Evolutionary conservation across 2,329 filamentous ascomycete genomes (phyloP), one percentile per base, ranked within the genome.

Genomic region (Aureobasidium sp.): DNA sequence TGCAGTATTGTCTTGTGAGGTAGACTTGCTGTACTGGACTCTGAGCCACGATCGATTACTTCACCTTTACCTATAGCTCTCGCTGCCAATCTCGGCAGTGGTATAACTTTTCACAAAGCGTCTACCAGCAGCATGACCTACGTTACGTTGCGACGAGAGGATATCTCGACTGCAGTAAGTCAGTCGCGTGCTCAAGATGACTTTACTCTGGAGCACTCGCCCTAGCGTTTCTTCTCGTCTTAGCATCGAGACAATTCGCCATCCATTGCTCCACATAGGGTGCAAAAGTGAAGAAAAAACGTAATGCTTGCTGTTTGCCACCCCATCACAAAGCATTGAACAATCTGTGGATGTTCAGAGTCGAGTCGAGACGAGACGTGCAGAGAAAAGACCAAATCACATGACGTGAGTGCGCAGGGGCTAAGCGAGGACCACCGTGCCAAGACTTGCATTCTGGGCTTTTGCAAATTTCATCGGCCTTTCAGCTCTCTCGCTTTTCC

Each of bases 401-500:
- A 45, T 57, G 53, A 57, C 53, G 4, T 27, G 9, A 2, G 52
- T 44, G 37, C 39, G 40, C 42, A 42, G 29, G 17, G n/a, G 9
- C 54, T 47, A 58, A 58, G 54, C 54, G 54, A 58, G 42, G 27
- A 39, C 42, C 53, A 54, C 53, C 27, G 39, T 57, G 57, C 57
- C 57, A 60, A 60, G 57, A 60, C 39, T 60, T 60, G 31, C 53
- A 57, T 29, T 29, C 24, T 45, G 54, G 54, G 54, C 54, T 47
- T 58, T 58, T 58, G 42, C 54, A 58, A 48, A 58, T 47, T 58
- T 58, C 31, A 37, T 27, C 45, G n/a, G 39, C 56, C 22, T 59
- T 59, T 45, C 22, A 50, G 24, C 35, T 59, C 54, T 60, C 29
- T 29, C 45, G 33, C 35, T 50, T 50, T 42, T 50, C 29, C 44